These are phyloP conservation scores for Alisma plantagoaquatica DNA, from an alignment of 106 monocot genomes.

Conservation along the genomic window DNA sequence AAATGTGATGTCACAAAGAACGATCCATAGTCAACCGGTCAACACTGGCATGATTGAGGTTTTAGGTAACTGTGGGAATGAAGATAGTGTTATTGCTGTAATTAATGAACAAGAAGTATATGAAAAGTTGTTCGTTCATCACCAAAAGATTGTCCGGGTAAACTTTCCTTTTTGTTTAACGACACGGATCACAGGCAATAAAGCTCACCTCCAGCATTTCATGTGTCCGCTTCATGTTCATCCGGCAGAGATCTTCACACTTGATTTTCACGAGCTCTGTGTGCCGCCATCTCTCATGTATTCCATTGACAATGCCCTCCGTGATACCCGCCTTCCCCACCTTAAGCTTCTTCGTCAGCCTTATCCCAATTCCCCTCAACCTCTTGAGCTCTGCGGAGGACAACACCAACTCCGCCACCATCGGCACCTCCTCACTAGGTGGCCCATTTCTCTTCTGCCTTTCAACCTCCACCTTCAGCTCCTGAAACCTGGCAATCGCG, in stretches of 20 bases:
- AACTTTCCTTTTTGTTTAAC: no score
- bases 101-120: no score
- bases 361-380: constrained; percentile 47
- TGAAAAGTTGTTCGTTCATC: no score
- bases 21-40: no score
- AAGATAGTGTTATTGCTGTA: no score
- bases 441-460: background rate
- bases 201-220: constrained; percentile 73
- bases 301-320: constrained; percentile 92
- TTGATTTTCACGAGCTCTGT: constrained; percentile 80
- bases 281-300: constrained; percentile 88
- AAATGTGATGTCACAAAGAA: no score
- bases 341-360: constrained; percentile 41
- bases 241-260: constrained; percentile 74
- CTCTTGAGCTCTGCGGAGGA: constrained; percentile 46
- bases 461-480: constrained; percentile 32
- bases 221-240: constrained; percentile 98
- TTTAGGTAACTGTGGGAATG: no score
- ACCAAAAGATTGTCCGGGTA: no score
- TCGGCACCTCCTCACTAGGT: constrained; percentile 16
- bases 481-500: constrained; percentile 27
- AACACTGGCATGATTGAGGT: no score
- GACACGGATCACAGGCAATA: no score
- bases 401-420: constrained; percentile 57
- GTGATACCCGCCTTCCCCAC: constrained; percentile 92